Conservation (phyloP, 345 rosid genomes). For the Cardamine chenopodiifolia region DNA sequence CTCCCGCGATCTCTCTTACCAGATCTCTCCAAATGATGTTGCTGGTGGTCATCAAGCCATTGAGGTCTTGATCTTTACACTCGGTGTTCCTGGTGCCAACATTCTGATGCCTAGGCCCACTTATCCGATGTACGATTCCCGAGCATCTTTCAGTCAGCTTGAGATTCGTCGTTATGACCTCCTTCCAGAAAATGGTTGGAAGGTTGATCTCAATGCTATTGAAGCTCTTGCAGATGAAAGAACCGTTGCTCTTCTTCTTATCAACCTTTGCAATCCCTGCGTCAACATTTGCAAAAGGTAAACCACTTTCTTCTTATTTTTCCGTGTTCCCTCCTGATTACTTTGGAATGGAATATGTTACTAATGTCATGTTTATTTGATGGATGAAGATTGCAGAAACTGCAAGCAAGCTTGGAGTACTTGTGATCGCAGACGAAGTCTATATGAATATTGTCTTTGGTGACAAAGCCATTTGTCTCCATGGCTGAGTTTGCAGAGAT, state of each 20-base stretch:
- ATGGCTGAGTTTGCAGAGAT: constrained; percentile 55
- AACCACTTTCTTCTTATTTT: not conserved
- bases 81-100: constrained; percentile 43
- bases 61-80: constrained; percentile 35
- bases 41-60: constrained; percentile 46
- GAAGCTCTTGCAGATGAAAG: constrained; percentile 39
- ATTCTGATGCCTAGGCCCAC: constrained; percentile 45
- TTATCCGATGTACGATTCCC: constrained; percentile 37
- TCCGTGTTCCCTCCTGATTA: not conserved
- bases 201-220: constrained; percentile 30
- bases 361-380: not conserved
- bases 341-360: not conserved
- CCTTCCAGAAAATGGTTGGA: constrained; percentile 37
- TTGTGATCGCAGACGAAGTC: constrained; percentile 62
- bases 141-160: constrained; percentile 36
- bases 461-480: constrained; percentile 49
- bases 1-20: constrained; percentile 34
- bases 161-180: constrained; percentile 46
- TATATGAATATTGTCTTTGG: constrained; percentile 54
- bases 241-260: constrained; percentile 29
- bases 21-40: constrained; percentile 38
- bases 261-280: constrained; percentile 61
- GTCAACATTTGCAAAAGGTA: constrained; percentile 53
- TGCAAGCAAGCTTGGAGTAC: constrained; percentile 51
- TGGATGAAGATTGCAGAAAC: constrained; percentile 56